Conservation (phyloP, 1,139 yeast genomes). For the Magnusiomyces clavatus region DNA sequence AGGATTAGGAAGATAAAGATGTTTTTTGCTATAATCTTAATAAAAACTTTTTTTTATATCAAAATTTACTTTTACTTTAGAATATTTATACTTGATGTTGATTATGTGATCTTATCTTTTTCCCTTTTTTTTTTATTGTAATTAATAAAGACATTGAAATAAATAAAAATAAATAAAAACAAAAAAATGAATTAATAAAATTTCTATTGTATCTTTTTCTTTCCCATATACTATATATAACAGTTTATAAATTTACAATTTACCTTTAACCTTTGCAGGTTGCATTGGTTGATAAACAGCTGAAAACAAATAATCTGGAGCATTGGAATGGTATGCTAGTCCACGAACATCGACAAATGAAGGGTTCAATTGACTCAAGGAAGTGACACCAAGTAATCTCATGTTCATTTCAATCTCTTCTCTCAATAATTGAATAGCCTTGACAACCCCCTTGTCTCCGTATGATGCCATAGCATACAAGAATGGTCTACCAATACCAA, state of each 20-base stretch:
- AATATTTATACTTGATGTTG: neutral
- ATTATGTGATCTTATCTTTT: too few relatives aligned
- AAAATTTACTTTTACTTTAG: too few relatives aligned
- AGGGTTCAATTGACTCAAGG: conserved; percentile 54
- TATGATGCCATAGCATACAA: conserved; percentile 68
- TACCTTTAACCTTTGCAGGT: conserved; percentile 25
- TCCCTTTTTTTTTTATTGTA: too few relatives aligned
- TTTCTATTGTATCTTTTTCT: neutral
- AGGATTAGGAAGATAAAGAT: too few relatives aligned
- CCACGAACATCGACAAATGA: conserved; percentile 42
- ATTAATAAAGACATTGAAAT: too few relatives aligned
- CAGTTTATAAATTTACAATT: conserved; percentile 2
- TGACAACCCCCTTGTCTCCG: conserved; percentile 71
- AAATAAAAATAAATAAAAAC: too few relatives aligned
- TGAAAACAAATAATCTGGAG: conserved; percentile 40
- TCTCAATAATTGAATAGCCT: conserved; percentile 68
- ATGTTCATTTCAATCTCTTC: conserved; percentile 82
- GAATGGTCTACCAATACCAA: conserved; percentile 72
- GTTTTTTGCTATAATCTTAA: too few relatives aligned
- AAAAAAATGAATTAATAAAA: too few relatives aligned
- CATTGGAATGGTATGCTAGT: conserved; percentile 34
- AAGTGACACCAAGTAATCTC: conserved; percentile 75
- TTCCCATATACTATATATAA: neutral
- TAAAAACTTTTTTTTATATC: too few relatives aligned
- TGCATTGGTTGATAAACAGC: conserved; percentile 37